A percentile compares a stretch with the other conserved stretches of the same genome.
phyloP scores from a whole-genome alignment of 108 stramenopile genomes.

The Cyclostephanos invisitatus region DNA sequence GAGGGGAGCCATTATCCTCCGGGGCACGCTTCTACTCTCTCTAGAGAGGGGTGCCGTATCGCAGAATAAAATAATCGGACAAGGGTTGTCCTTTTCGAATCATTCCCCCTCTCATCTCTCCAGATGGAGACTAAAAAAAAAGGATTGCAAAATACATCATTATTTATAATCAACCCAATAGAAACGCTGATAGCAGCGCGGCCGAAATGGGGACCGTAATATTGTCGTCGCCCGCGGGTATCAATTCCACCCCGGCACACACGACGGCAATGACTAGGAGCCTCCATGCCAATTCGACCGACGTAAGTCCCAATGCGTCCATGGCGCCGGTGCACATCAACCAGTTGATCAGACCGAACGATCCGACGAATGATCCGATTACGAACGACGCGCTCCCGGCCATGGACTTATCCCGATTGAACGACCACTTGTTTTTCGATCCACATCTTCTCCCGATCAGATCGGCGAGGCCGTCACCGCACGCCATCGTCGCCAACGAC shows the following conservation, averaged over 20 bases:
- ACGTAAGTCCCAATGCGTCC: conserved; percentile 29
- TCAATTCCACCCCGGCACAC: conserved; percentile 65
- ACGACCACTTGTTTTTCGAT: conserved; percentile 63
- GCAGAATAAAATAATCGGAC: no score
- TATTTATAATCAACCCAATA: conserved; percentile 23
- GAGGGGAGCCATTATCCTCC: background rate
- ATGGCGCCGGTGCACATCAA: conserved; percentile 51
- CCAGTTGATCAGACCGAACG: conserved; percentile 57
- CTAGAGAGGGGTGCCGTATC: no score
- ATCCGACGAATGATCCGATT: conserved; percentile 40
- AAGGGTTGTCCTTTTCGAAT: no score
- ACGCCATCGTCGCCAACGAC: conserved; percentile 73
- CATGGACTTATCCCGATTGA: conserved; percentile 63
- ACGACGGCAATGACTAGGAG: conserved; percentile 50
- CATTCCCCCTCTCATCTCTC: no score
- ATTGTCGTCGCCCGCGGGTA: conserved; percentile 81
- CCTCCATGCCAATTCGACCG: conserved; percentile 37
- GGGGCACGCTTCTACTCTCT: background rate
- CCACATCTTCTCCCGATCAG: conserved; percentile 74
- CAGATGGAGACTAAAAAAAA: no score
- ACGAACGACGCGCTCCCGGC: conserved; percentile 74
- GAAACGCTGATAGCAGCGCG: conserved; percentile 49
- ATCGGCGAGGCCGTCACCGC: conserved; percentile 85
- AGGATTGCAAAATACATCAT: no score
- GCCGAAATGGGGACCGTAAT: conserved; percentile 75